Percentiles rank a stretch among this genome's conserved stretches.
Conservation (phyloP, 73 alveolate species). For the Uronychia binucleata region DNA sequence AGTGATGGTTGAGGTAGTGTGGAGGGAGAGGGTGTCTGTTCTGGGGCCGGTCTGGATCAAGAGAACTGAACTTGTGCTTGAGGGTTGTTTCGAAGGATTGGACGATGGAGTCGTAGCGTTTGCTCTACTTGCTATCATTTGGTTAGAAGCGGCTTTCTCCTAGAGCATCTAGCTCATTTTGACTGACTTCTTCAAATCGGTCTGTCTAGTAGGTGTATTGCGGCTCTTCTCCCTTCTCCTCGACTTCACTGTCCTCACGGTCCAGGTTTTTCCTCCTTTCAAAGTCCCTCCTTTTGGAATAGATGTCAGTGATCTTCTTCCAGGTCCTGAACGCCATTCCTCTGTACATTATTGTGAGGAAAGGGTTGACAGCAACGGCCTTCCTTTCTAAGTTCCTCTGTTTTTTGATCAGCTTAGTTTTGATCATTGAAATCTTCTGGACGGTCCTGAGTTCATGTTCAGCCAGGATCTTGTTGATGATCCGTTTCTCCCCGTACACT, state of each 20-base stretch:
- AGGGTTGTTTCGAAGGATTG: background rate
- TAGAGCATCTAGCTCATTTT: background rate
- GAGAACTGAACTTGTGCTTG: background rate
- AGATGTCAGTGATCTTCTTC: background rate
- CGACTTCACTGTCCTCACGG: background rate
- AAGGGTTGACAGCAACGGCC: background rate
- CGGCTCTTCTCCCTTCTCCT: background rate
- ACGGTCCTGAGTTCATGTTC: slow-evolving; percentile 43
- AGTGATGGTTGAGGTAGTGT: background rate
- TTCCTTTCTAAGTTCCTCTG: slow-evolving; percentile 21
- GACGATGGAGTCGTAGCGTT: background rate
- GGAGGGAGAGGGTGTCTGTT: background rate
- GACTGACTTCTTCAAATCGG: background rate
- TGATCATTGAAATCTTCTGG: slow-evolving; percentile 27
- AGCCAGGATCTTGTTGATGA: slow-evolving; percentile 46
- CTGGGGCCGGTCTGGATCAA: background rate
- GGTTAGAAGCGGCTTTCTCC: background rate
- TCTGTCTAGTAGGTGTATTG: background rate
- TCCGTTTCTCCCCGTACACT: slow-evolving; percentile 50
- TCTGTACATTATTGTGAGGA: background rate
- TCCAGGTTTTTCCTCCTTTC: background rate
- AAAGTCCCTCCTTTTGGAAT: background rate
- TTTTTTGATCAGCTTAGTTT: slow-evolving; percentile 19
- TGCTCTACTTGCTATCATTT: background rate
- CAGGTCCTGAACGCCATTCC: background rate